A percentile compares a stretch with the other conserved stretches of the same genome.
Conservation (phyloP, 2,329 filamentous ascomycete genomes). For the Alternaria solani region DNA sequence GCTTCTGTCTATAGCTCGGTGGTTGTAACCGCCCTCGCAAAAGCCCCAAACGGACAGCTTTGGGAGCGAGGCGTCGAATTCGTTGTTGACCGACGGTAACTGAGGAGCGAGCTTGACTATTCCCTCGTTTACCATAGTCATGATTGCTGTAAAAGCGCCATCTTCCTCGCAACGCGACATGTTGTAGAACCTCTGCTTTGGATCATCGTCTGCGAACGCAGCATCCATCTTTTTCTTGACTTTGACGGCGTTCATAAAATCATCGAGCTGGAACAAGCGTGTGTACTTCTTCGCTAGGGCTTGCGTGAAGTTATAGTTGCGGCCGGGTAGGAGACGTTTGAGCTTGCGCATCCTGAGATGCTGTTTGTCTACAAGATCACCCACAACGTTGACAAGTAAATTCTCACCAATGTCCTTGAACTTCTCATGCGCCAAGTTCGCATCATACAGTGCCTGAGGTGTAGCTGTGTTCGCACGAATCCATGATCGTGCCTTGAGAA, state of each 20-base stretch:
- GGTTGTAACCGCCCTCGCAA: slow-evolving; percentile 74
- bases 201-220: slow-evolving; percentile 53
- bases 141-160: slow-evolving; percentile 71
- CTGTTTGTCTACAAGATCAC: slow-evolving; percentile 61
- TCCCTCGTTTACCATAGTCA: slow-evolving; percentile 69
- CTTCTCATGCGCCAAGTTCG: slow-evolving; percentile 51
- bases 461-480: slow-evolving; percentile 57
- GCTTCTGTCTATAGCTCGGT: slow-evolving; percentile 70
- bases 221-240: slow-evolving; percentile 69
- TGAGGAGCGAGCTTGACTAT: slow-evolving; percentile 63
- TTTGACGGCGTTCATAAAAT: slow-evolving; percentile 61
- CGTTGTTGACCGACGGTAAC: slow-evolving; percentile 64
- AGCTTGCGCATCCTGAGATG: slow-evolving; percentile 69
- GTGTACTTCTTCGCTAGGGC: slow-evolving; percentile 65
- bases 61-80: slow-evolving; percentile 51
- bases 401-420: slow-evolving; percentile 45
- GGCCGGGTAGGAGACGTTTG: slow-evolving; percentile 63
- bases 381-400: slow-evolving; percentile 58
- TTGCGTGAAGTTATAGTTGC: slow-evolving; percentile 70
- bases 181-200: slow-evolving; percentile 43
- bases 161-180: slow-evolving; percentile 68
- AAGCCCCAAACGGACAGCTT: slow-evolving; percentile 70
- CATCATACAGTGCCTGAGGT: slow-evolving; percentile 51
- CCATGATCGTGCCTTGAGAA: slow-evolving; percentile 54
- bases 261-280: slow-evolving; percentile 57